A percentile compares a stretch with the other conserved stretches of the same genome.
Evolutionary conservation across 1,284 basidiomycete genomes (phyloP).

Genomic region (Athelia sp.): DNA sequence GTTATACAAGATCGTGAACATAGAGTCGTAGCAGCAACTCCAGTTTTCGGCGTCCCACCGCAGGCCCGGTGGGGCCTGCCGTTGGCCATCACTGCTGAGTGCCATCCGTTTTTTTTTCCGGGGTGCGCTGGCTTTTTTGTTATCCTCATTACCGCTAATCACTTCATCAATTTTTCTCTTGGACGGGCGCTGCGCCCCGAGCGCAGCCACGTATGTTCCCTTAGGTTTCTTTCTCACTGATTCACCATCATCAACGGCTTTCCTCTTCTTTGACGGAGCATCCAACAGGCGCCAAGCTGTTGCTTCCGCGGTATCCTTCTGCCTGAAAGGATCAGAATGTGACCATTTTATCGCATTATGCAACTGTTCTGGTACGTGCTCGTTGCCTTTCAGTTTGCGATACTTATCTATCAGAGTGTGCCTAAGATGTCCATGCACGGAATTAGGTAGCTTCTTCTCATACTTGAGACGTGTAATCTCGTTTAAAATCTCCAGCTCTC

Average conservation of each 20-base stretch:
- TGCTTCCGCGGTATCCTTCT: background rate
- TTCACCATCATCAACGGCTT: background rate
- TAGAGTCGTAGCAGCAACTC: background rate
- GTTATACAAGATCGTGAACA: background rate
- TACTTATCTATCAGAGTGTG: constrained; percentile 14
- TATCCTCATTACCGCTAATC: too few relatives aligned
- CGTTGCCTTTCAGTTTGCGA: constrained; percentile 8
- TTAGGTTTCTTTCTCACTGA: background rate
- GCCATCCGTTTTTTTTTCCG: background rate
- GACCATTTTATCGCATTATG: constrained; percentile 14
- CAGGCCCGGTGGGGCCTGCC: background rate
- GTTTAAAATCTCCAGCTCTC: constrained; percentile 27
- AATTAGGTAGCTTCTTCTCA: constrained; percentile 13
- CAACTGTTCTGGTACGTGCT: constrained; percentile 12
- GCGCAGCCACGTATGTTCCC: background rate
- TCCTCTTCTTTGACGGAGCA: too few relatives aligned
- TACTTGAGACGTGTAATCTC: constrained; percentile 23
- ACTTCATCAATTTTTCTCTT: background rate
- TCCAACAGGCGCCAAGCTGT: background rate
- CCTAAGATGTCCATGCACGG: constrained; percentile 12
- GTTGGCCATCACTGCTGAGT: background rate
- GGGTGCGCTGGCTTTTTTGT: too few relatives aligned
- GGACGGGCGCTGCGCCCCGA: background rate
- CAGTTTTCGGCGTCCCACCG: background rate
- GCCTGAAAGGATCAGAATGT: background rate